Conservation (phyloP, 345 rosid species). For the Erysimum cheiranthoides region DNA sequence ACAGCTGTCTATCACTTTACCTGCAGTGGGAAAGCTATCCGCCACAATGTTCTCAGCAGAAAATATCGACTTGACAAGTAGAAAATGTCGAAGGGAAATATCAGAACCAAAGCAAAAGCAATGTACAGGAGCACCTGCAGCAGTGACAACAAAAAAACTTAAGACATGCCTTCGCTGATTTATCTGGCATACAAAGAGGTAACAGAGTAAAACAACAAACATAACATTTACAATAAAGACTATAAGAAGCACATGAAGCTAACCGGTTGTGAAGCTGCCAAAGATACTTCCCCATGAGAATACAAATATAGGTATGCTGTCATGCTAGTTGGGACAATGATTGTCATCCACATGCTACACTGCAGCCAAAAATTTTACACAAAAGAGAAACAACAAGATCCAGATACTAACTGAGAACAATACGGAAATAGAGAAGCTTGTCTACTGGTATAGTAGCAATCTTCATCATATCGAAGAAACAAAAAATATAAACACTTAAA, state of each 20-base stretch:
- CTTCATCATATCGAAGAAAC: neutral
- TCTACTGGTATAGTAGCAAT: neutral
- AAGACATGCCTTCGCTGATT: slow-evolving; percentile 12
- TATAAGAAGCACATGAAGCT: slow-evolving; percentile 26
- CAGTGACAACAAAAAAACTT: slow-evolving; percentile 25
- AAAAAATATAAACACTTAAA: neutral
- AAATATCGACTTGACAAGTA: slow-evolving; percentile 85
- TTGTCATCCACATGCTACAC: slow-evolving; percentile 97
- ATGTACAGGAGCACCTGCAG: slow-evolving; percentile 85
- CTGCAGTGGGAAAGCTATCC: slow-evolving; percentile 91
- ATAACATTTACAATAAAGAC: neutral
- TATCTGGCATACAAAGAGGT: slow-evolving; percentile 14
- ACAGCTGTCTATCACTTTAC: slow-evolving; percentile 52
- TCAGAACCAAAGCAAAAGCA: slow-evolving; percentile 74
- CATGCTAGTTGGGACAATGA: slow-evolving; percentile 96
- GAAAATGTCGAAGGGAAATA: slow-evolving; percentile 95
- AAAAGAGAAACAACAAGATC: slow-evolving; percentile 35
- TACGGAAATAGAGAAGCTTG: neutral
- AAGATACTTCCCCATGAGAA: slow-evolving; percentile 95
- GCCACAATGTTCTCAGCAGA: slow-evolving; percentile 89
- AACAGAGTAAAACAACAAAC: slow-evolving; percentile 2
- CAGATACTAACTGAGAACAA: slow-evolving; percentile 21
- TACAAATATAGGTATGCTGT: slow-evolving; percentile 92
- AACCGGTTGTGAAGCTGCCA: slow-evolving; percentile 99
- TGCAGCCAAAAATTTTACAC: slow-evolving; percentile 51